Percentiles rank a stretch among this genome's conserved stretches.
phyloP scores from a whole-genome alignment of 768 basidiomycete species.

The Leccinum imitatum region DNA sequence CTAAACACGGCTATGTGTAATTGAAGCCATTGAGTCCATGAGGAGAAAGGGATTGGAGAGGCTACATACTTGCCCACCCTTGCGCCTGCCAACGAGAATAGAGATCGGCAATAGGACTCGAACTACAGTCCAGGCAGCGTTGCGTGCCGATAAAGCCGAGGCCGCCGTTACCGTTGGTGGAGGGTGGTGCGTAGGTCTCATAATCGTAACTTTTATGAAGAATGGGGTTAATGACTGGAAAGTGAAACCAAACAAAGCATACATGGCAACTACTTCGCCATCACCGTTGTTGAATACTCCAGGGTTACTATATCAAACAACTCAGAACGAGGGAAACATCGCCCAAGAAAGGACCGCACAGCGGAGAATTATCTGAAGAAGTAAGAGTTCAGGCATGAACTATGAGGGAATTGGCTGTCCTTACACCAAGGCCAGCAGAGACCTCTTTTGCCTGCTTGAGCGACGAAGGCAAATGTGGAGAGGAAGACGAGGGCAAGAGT shows the following conservation, averaged over 20 bases:
- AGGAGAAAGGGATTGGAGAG: background rate
- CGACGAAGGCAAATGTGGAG: conserved; percentile 16
- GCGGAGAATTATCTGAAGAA: conserved; percentile 26
- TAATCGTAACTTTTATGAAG: conserved; percentile 34
- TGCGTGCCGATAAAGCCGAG: conserved; percentile 42
- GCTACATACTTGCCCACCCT: conserved; percentile 32
- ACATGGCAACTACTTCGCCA: conserved; percentile 37
- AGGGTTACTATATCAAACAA: conserved; percentile 21
- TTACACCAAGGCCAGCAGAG: conserved; percentile 39
- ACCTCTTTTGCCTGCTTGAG: conserved; percentile 38
- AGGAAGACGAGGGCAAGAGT: conserved; percentile 18
- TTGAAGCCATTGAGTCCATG: background rate
- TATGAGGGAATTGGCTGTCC: background rate
- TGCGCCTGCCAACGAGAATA: conserved; percentile 32
- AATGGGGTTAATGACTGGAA: background rate
- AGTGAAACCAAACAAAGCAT: background rate
- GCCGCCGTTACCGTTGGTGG: conserved; percentile 37
- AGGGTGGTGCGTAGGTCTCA: conserved; percentile 36
- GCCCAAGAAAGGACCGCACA: conserved; percentile 23
- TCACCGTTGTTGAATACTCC: conserved; percentile 34
- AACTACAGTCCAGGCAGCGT: conserved; percentile 37
- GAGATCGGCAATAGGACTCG: conserved; percentile 36
- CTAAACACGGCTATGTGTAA: conserved; percentile 30
- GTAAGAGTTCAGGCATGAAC: background rate
- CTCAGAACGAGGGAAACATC: conserved; percentile 1